Evolutionary conservation across 345 rosid species (phyloP).

Genomic region (Eucalyptus sp.): DNA sequence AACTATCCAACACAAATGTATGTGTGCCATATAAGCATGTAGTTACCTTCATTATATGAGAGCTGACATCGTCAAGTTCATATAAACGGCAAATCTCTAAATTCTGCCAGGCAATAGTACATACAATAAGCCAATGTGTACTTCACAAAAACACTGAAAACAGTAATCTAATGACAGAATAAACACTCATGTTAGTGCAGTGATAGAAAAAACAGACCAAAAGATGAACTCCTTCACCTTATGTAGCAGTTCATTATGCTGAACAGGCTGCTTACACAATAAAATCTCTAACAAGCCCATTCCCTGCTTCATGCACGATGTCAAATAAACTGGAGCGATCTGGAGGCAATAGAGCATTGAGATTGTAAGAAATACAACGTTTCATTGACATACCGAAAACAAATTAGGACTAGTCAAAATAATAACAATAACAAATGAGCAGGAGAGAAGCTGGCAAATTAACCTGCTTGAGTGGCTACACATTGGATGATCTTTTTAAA

Average conservation of each 20-base stretch:
- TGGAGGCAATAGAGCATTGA: conserved; percentile 6
- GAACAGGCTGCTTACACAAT: conserved; percentile 70
- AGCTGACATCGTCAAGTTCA: conserved; percentile 53
- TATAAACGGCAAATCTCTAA: conserved; percentile 85
- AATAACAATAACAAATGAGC: neutral
- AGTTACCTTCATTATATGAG: conserved; percentile 78
- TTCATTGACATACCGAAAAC: neutral
- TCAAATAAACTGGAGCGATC: conserved; percentile 90
- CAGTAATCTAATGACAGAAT: neutral
- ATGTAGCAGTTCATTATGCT: conserved; percentile 43
- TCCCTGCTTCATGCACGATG: conserved; percentile 85
- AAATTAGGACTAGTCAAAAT: neutral
- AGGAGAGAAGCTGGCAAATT: neutral
- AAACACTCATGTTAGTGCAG: neutral
- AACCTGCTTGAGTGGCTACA: neutral
- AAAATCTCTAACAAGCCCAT: conserved; percentile 65
- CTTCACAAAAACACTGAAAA: neutral
- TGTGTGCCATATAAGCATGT: neutral
- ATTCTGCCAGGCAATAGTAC: conserved; percentile 30
- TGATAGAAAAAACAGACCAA: neutral
- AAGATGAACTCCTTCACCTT: conserved; percentile 35
- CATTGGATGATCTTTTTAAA: neutral
- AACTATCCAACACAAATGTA: neutral
- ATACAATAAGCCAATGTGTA: neutral
- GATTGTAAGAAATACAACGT: neutral